Evolutionary conservation across 2,329 filamentous ascomycete genomes (phyloP), one percentile per base, ranked within the genome.

Genomic region (Botrytis hyacinthi): DNA sequence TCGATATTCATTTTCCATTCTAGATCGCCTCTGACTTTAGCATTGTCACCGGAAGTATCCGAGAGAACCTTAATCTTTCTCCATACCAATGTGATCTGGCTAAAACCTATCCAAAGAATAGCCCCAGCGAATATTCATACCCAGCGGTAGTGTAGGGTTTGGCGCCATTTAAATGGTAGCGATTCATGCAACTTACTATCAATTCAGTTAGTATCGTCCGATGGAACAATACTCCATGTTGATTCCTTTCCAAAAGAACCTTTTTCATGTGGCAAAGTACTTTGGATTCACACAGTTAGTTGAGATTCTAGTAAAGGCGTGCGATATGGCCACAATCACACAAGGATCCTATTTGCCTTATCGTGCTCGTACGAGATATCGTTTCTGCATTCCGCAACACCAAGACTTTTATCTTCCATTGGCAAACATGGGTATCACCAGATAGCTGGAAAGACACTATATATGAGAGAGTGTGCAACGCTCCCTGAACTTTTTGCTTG

Each of bases 241-340:
- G 4, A 32, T 65, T 46, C 8, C 22, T 20, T 32, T 65, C 42
- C 1, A 61, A 37, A 22, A 22, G 29, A 46, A 22, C 20, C 18
- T 3, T 46, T 46, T 26, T 14, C 5, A 18, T n/a, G 63, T 66
- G 44, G 63, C 20, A 35, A 66, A 37, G 12, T 26, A 26, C 1
- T 46, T 26, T 35, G 29, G 2, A 65, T 18, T 26, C 26, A 54
- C 35, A 26, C 9, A 16, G 29, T 40, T 18, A 32, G 37, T 16
- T 57, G 48, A 22, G 59, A 63, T 26, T 22, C 12, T 46, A 66
- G 59, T 18, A 10, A 71, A 71, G 69, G 22, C 59, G 69, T 71
- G 59, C 59, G 59, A 65, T 51, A 20, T 65, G 32, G 59, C 44
- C 40, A n/a, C n/a, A 54, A 40, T 65, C 69, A 51, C 48, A 57